Base-by-base conservation (phyloP, 148 eudicot species). In the Oxyria digyna region DNA sequence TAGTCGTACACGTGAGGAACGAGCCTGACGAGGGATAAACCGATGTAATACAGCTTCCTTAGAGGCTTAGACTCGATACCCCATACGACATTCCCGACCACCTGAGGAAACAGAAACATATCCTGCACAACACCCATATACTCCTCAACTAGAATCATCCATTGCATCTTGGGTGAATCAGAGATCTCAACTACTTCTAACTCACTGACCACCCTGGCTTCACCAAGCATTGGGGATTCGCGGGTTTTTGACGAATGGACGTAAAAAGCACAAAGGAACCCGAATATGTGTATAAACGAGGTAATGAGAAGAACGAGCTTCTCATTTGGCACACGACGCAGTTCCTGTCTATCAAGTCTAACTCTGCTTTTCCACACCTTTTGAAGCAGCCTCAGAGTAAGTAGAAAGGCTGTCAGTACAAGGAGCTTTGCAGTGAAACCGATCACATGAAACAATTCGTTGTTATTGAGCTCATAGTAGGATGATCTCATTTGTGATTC, bases 101-200 rank as follows among this genome's bases (percentile, higher is more conserved):
- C 77, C 65, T 93, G 98, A 35, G 98, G 96, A 72, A 93, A 85
- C 57, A 93, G 84, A 71, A 87, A 93, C 4, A 93, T 83, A 78
- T 90, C 98, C 63, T 85, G 96, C 73, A 87, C 84, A 18, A 93
- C 75, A 37, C 98, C 98, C 45, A 81, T 67, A 50, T 93, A 93
- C 81, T 89, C 91, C 78, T 82, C 86, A 46, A 93, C 72, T 38
- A 84, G 78, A 2, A 86, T 83, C 80, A 80, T 81, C 98, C 98
- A 89, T 32, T 77, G 77, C 23, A 69, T 72, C 77, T 80, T 1
- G 4, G 29, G 4, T 9, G 9, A 4, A 52, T 12, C 1, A 23
- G 4, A 52, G 14, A 1, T 9, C 38, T 87, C 91, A 15, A 50
- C 63, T 3, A 73, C 67, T 74, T 85, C 85, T 2, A 79, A 17